Percentiles rank a stretch among this genome's conserved stretches.
Evolutionary conservation across 208 protist species (phyloP).

Genomic region (Entamoeba invadens): DNA sequence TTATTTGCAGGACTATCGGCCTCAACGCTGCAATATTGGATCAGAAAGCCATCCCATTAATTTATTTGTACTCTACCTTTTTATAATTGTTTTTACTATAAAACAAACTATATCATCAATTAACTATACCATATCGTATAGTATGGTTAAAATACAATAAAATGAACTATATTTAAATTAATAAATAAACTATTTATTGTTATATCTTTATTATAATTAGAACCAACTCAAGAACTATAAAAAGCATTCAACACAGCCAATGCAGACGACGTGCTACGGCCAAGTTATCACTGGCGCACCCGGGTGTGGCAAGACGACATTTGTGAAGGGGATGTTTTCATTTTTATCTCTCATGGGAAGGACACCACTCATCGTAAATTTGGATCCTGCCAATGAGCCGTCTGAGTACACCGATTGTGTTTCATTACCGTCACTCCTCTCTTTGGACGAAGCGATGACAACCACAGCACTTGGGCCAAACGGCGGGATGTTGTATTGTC

Average conservation of each 20-base stretch:
- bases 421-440: conserved; percentile 22
- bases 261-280: background rate
- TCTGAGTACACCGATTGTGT: conserved; percentile 14
- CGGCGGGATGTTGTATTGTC: conserved; percentile 24
- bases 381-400: conserved; percentile 29
- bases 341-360: background rate
- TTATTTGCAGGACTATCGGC: background rate
- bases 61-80: no score
- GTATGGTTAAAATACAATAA: no score
- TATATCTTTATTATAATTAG: no score
- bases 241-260: no score
- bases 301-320: conserved; percentile 31
- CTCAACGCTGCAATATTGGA: background rate
- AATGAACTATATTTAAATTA: no score
- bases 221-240: no score
- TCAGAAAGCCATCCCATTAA: no score
- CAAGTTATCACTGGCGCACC: conserved; percentile 14
- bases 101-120: no score
- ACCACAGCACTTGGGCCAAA: conserved; percentile 24
- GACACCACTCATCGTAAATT: conserved; percentile 17
- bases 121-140: no score
- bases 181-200: no score
- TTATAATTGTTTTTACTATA: no score
- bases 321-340: conserved; percentile 8
- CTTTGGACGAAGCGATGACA: conserved; percentile 15